Evolutionary conservation across 164 flowering plant species (phyloP), one percentile per base, ranked within the genome.

Genomic region (Vitis riparia): DNA sequence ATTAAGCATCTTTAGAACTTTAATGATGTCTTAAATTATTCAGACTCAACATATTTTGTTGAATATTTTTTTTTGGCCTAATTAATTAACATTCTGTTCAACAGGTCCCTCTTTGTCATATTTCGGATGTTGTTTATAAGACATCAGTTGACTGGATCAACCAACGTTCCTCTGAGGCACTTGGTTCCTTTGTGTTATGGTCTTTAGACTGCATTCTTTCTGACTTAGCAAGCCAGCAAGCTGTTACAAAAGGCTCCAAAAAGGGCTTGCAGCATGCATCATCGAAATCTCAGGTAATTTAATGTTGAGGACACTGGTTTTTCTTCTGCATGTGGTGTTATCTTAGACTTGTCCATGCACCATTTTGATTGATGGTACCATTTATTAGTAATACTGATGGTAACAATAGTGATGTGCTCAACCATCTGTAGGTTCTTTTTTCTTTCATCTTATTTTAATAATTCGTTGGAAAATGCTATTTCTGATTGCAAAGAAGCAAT

Each of bases 91-190:
- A 37, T 37, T 37, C 44, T 37, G 6, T 37, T 6, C 44, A 37
- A 37, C 92, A 95, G 99, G 76, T 87, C 19, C 99, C 99, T 49
- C 66, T 95, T 55, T 78, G 80, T 48, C 80, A 90, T 76, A 78
- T 95, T 30, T 76, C 98, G 65, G 97, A 91, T n/a, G 71, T 74
- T 84, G 96, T 95, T 59, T 88, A 87, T 65, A 95, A 84, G 82
- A 88, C 91, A 59, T 88, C 97, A 62, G 85, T 76, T 77, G 98
- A 91, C 59, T 95, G 99, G 99, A 85, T 95, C 76, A 83, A 80
- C 73, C 80, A 82, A 32, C 83, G 81, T 4, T 77, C 95, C 32
- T 17, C 68, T 44, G 93, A 91, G 65, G 88, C 93, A 3, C 89
- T 95, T 70, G 79, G 80, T 52, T 78, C 84, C 13, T 95, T 91